Evolutionary conservation across 495 filamentous ascomycete species (phyloP), one percentile per base, ranked within the genome.

Genomic region (Penicillium paxilli): DNA sequence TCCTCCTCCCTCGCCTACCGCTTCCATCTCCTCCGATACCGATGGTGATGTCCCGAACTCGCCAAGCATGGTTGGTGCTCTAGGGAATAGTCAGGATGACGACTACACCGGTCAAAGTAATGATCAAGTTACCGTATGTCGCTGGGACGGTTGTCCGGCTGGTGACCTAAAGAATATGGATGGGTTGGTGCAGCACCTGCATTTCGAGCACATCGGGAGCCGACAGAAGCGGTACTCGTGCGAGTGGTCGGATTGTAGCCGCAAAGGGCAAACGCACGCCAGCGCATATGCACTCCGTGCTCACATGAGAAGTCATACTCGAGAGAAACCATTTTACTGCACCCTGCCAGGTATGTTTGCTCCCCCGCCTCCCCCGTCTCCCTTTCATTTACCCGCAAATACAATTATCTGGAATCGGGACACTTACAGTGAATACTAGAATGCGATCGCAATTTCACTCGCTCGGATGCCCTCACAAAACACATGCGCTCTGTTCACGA

Each of bases 401-500:
- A n/a, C n/a, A n/a, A n/a, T n/a, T n/a, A n/a, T n/a, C n/a, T 22
- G 20, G 20, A 12, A 44, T 44, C 41, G 19, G 8, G 1, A 23
- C 44, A 44, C 23, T 22, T 12, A 44, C 17, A 33, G 16, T 26
- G 3, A 20, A 2, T 4, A 14, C 37, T 60, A 96, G 94, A 98
- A 82, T 98, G 94, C 72, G 95, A 98, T 66, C 90, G 93, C 62
- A 90, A 92, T 49, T 98, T 98, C 65, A 98, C 94, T 8, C 86
- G 94, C 51, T 98, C 94, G 24, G 94, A 98, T 67, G 94, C 94
- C 19, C 84, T 98, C 0, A 91, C 94, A 5, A 98, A 98, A 67
- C 94, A 98, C 68, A 96, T 97, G 90, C 88, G 94, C 66, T 98
- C 94, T 25, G 94, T 98, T 24, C 94, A 98, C 72, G 95, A 98